phyloP scores from a whole-genome alignment of 192 early-diverging fungal genomes.

The Irineochytrium annulatum region DNA sequence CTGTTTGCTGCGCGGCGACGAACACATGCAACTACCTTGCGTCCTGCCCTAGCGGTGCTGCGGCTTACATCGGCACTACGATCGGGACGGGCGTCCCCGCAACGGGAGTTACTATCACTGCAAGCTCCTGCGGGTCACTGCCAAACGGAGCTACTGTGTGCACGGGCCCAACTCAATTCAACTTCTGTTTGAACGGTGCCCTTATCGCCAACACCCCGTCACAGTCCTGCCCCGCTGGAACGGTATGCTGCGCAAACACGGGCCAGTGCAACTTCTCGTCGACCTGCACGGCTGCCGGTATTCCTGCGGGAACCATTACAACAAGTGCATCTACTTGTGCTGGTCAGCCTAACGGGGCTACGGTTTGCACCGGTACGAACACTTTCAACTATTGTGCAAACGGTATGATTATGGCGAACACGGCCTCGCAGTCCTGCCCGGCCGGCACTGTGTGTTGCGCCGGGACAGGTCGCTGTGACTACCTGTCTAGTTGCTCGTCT shows the following conservation, averaged over 20 bases:
- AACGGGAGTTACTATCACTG: too few relatives aligned
- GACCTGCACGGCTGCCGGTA: background rate
- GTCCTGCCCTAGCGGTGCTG: too few relatives aligned
- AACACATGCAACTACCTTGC: background rate
- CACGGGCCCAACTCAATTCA: background rate
- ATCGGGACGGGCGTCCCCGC: too few relatives aligned
- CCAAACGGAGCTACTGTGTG: too few relatives aligned
- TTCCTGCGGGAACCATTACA: background rate
- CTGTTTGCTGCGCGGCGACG: background rate
- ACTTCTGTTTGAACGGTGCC: background rate
- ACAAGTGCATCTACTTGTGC: background rate
- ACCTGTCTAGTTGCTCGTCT: background rate
- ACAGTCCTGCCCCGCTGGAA: constrained; percentile 15
- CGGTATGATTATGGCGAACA: constrained; percentile 1
- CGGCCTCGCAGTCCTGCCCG: background rate
- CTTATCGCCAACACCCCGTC: background rate
- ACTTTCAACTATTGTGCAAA: constrained; percentile 20
- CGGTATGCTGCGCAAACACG: constrained; percentile 8
- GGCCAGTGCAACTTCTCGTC: constrained; percentile 1
- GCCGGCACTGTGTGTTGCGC: constrained; percentile 6
- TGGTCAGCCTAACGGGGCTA: background rate
- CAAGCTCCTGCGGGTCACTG: too few relatives aligned
- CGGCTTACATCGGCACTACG: too few relatives aligned
- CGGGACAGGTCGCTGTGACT: constrained; percentile 5
- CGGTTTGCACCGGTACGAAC: constrained; percentile 13